Base-by-base conservation (phyloP, 2,329 filamentous ascomycete genomes). In the Diplodia intermedia region DNA sequence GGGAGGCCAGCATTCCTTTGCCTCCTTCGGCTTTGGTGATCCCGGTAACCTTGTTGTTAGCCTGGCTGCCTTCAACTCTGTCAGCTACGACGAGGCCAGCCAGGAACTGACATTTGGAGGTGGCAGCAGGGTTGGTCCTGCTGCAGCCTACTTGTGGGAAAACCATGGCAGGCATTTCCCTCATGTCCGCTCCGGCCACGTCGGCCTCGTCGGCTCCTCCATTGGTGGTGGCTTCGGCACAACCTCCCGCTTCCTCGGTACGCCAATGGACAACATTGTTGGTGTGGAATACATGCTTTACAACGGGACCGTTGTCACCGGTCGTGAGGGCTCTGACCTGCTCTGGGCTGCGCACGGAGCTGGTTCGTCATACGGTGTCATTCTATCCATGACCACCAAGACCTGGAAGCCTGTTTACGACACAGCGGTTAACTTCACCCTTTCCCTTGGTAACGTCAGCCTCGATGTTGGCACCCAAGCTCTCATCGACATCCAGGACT, bases 121-220 rank as follows among this genome's bases (percentile, higher is more conserved):
- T 15, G 71, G 71, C 4, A 71, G 63, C 60, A 66, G 70, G 15
- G 70, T 72, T 36, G 71, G 70, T 1, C 71, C 70, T 3, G 69
- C 68, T 9, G 69, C 33, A 33, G 72, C 69, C 49, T 72, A 68
- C 60, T 67, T 71, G 4, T 71, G 70, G 70, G 69, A 72, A 18
- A 72, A 72, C 38, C 63, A 71, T 43, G 68, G 67, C 15, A 70
- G 69, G 12, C 71, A 72, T 36, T 72, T 72, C 23, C 71, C 71
- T 18, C 71, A 72, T 29, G 71, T 72, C 6, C 65, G 71, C 38
- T 70, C 69, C 1, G 69, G 69, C 7, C 69, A 70, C 54, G 69
- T 72, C 1, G 71, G 71, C 20, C 68, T 72, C 3, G 63, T 70
- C 4, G 71, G 71, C 0, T 71, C 70, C 5, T 69, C 70, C 0